These are phyloP conservation scores for Copromyces sp. DNA, from an alignment of 495 filamentous ascomycete genomes.

Conservation along the genomic window DNA sequence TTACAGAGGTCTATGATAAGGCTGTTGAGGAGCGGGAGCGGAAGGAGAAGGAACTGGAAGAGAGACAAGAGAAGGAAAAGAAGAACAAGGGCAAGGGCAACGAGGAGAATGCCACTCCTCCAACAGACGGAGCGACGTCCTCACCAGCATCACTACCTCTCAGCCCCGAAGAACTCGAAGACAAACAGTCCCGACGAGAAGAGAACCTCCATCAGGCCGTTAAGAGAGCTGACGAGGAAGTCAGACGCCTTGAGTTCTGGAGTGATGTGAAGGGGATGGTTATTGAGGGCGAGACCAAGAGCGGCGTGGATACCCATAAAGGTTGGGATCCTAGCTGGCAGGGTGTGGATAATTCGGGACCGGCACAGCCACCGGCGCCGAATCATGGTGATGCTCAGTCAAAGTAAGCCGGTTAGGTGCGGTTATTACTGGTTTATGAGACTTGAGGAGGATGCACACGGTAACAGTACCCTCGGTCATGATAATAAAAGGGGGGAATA, in stretches of 20 bases:
- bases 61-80: constrained; percentile 19
- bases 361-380: constrained; percentile 11
- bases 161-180: constrained; percentile 1
- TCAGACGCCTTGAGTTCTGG: constrained; percentile 62
- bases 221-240: constrained; percentile 55
- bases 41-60: constrained; percentile 7
- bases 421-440: not conserved
- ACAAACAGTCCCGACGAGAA: constrained; percentile 18
- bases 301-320: constrained; percentile 31
- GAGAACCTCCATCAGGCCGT: constrained; percentile 49
- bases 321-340: constrained; percentile 38
- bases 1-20: constrained; percentile 54
- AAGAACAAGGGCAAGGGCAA: not conserved
- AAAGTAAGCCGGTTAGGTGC: not conserved
- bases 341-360: constrained; percentile 35
- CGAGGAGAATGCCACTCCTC: not conserved
- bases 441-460: not conserved
- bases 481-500: not conserved
- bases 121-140: not conserved
- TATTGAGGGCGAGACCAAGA: constrained; percentile 39
- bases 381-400: not conserved
- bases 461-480: not conserved
- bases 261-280: constrained; percentile 58
- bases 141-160: not conserved
- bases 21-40: constrained; percentile 15